Percentiles rank a stretch among this genome's conserved stretches.
Evolutionary conservation across 2,329 filamentous ascomycete species (phyloP).

Genomic region (Penicillium vulpinum): DNA sequence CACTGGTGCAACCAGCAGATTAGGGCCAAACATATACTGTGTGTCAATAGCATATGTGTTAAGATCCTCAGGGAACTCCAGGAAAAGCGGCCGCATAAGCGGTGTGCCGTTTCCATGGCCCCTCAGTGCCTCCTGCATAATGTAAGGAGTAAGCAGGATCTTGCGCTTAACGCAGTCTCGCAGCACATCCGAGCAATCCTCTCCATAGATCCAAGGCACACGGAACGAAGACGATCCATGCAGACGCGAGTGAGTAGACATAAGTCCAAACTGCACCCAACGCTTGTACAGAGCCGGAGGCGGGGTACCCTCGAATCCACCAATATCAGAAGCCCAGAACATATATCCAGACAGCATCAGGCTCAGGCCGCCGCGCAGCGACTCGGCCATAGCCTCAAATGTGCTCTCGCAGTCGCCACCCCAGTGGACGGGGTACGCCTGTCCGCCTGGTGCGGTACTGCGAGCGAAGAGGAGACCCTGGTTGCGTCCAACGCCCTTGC

Average conservation of each 20-base stretch:
- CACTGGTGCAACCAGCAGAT: conserved; percentile 63
- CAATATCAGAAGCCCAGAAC: conserved; percentile 71
- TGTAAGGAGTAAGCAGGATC: conserved; percentile 59
- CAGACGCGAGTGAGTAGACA: conserved; percentile 69
- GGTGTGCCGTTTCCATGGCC: conserved; percentile 58
- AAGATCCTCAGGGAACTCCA: conserved; percentile 71
- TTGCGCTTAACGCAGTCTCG: conserved; percentile 56
- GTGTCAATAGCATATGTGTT: conserved; percentile 67
- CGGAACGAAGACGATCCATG: conserved; percentile 71
- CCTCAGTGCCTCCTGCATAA: conserved; percentile 54
- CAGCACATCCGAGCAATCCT: conserved; percentile 61
- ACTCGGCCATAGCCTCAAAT: conserved; percentile 71
- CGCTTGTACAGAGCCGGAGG: conserved; percentile 71
- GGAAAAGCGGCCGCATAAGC: conserved; percentile 64
- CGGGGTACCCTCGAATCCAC: conserved; percentile 69
- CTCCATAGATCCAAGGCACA: conserved; percentile 72
- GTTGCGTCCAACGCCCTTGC: conserved; percentile 51
- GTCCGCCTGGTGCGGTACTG: conserved; percentile 65
- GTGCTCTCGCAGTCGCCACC: conserved; percentile 75
- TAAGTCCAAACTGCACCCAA: conserved; percentile 73
- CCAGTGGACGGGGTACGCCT: conserved; percentile 70
- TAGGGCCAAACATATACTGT: conserved; percentile 71
- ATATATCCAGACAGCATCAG: conserved; percentile 65
- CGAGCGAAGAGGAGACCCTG: conserved; percentile 68
- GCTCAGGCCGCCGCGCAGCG: conserved; percentile 64